A percentile compares a stretch with the other conserved stretches of the same genome.
phyloP scores from a whole-genome alignment of 1,139 yeast species.

The Pichia sp. region DNA sequence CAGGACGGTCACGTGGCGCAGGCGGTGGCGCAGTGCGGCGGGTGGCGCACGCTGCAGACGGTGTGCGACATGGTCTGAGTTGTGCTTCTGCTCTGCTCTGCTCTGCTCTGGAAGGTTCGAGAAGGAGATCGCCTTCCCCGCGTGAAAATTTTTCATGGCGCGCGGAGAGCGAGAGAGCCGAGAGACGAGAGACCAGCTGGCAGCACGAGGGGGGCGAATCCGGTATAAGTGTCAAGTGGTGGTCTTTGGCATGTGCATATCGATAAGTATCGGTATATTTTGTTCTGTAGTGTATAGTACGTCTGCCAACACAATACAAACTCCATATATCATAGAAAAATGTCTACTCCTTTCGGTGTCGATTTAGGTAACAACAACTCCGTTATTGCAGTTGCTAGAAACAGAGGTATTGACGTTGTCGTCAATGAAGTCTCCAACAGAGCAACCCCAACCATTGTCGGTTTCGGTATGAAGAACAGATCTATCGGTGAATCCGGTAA shows the following conservation, averaged over 20 bases:
- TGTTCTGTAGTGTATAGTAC: not conserved
- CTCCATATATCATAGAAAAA: constrained; percentile 25
- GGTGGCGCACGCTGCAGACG: constrained; percentile 2
- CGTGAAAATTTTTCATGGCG: constrained; percentile 3
- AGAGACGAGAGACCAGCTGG: too few relatives aligned
- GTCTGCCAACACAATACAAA: not conserved
- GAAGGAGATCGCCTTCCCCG: not conserved
- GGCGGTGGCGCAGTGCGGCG: not conserved
- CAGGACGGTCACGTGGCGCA: not conserved
- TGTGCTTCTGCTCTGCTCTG: too few relatives aligned
- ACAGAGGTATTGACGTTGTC: constrained; percentile 96
- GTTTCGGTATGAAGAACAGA: constrained; percentile 86
- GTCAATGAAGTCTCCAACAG: constrained; percentile 99
- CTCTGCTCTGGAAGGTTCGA: constrained; percentile 12
- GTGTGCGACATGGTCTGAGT: too few relatives aligned
- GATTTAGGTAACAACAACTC: constrained; percentile 95
- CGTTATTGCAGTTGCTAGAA: constrained; percentile 95
- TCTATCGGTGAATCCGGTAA: constrained; percentile 93
- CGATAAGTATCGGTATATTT: too few relatives aligned
- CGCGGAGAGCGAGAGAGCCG: not conserved
- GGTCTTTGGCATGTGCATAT: too few relatives aligned
- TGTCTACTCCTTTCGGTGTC: constrained; percentile 94
- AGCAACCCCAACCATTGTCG: constrained; percentile 90
- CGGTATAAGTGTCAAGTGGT: too few relatives aligned
- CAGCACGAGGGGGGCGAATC: too few relatives aligned